Evolutionary conservation across 768 basidiomycete genomes (phyloP), one percentile per base, ranked within the genome.

Genomic region (Lentinula sp.): DNA sequence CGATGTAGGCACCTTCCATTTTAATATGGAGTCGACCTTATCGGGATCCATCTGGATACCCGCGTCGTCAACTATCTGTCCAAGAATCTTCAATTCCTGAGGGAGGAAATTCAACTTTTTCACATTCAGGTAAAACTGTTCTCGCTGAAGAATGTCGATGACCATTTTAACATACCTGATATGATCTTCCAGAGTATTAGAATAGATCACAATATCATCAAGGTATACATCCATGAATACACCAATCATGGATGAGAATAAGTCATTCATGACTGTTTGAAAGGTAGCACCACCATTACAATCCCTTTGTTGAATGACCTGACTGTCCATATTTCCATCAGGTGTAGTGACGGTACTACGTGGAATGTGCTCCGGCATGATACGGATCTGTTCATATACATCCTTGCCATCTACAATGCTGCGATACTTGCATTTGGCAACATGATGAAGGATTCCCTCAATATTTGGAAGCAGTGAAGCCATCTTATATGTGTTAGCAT

Each of bases 201-300:
- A 78, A 64, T 69, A 77, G 32, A 77, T 72, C 20, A 77, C 62
- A 13, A 77, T 74, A 46, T 76, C 72, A 59, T 78, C 72, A 0
- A 77, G 63, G 61, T 77, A 77, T 6, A 76, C 70, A 49, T 76
- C 70, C 52, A 73, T 68, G 55, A 74, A 69, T 0, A 58, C 48
- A 0, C 75, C 74, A 13, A 78, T 67, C 48, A 18, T 62, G 0
- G 57, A 54, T 1, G 60, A 53, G 39, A 65, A 65, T 2, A 77
- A 67, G 35, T 75, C 65, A 36, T 75, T 75, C 73, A 76, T 76
- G 0, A 76, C 45, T 0, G 71, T 62, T 59, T 76, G 75, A 68
- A 74, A 77, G 0, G 75, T 78, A 0, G 74, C 74, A 0, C 63
- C 62, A 3, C 41, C 67, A 50, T 71, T 71, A 28, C 68, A 71